phyloP scores from a whole-genome alignment of 768 basidiomycete genomes.

The Russula virescens region DNA sequence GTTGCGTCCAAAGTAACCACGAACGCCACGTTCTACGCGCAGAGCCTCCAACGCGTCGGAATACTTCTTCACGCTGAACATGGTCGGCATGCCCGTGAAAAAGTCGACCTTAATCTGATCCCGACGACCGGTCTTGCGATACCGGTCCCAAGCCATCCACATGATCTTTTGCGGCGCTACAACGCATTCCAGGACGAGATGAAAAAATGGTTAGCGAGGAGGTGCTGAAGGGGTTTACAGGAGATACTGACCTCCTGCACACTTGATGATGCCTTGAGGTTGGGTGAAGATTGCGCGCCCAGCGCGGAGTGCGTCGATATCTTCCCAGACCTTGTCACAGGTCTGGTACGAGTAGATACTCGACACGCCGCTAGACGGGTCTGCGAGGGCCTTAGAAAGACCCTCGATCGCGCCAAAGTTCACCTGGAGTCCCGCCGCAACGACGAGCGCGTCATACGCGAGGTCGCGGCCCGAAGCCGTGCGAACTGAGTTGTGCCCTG shows the following conservation, averaged over 20 bases:
- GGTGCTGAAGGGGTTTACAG: no score
- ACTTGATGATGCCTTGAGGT: constrained; percentile 88
- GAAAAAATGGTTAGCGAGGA: not conserved
- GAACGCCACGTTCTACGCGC: constrained; percentile 71
- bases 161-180: constrained; percentile 86
- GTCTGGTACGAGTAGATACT: constrained; percentile 90
- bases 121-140: constrained; percentile 51
- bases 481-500: constrained; percentile 64
- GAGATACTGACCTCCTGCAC: constrained; percentile 67
- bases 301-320: constrained; percentile 66
- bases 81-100: constrained; percentile 86
- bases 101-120: constrained; percentile 65
- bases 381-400: constrained; percentile 67
- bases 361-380: constrained; percentile 75
- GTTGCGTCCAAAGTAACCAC: constrained; percentile 78
- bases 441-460: constrained; percentile 80
- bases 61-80: constrained; percentile 98
- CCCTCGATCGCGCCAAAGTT: constrained; percentile 77
- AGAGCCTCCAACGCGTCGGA: constrained; percentile 78
- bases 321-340: constrained; percentile 83
- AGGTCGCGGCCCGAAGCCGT: constrained; percentile 65
- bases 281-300: constrained; percentile 95
- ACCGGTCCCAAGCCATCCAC: constrained; percentile 95
- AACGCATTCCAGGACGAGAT: not conserved
- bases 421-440: constrained; percentile 83